These are phyloP conservation scores for Nothomitra cinnamomea DNA, from an alignment of 2,329 filamentous ascomycete species.

Conservation along the genomic window DNA sequence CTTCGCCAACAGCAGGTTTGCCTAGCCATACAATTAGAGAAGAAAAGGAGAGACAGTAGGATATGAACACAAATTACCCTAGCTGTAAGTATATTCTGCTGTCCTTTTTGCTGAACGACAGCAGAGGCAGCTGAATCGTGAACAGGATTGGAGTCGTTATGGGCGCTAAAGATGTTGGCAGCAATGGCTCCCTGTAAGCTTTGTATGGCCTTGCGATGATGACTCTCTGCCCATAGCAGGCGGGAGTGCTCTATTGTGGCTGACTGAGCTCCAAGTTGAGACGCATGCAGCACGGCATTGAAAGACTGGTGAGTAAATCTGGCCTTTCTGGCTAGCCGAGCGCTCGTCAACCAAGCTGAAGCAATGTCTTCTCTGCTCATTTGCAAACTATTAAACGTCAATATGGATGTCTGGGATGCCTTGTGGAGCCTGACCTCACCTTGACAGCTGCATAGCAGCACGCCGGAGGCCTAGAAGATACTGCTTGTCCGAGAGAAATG, in stretches of 20 bases:
- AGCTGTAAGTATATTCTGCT: slow-evolving; percentile 34
- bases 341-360: slow-evolving; percentile 68
- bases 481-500: slow-evolving; percentile 83
- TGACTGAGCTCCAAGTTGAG: slow-evolving; percentile 65
- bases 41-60: neutral
- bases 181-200: slow-evolving; percentile 74
- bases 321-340: slow-evolving; percentile 71
- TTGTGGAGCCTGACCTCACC: slow-evolving; percentile 30
- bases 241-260: slow-evolving; percentile 90
- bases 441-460: slow-evolving; percentile 67
- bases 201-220: slow-evolving; percentile 89
- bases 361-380: slow-evolving; percentile 63
- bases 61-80: slow-evolving; percentile 23
- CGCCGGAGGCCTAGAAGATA: slow-evolving; percentile 75
- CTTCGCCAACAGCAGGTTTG: slow-evolving; percentile 79
- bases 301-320: slow-evolving; percentile 76
- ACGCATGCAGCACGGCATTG: slow-evolving; percentile 81
- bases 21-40: slow-evolving; percentile 26
- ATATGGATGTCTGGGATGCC: slow-evolving; percentile 6
- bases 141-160: slow-evolving; percentile 20
- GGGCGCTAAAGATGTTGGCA: slow-evolving; percentile 52
- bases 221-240: slow-evolving; percentile 80
- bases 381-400: slow-evolving; percentile 21
- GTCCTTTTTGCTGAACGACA: slow-evolving; percentile 24
- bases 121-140: slow-evolving; percentile 20